Evolutionary conservation across 192 early-diverging fungal species (phyloP).

Genomic region (Linnemannia elongata): DNA sequence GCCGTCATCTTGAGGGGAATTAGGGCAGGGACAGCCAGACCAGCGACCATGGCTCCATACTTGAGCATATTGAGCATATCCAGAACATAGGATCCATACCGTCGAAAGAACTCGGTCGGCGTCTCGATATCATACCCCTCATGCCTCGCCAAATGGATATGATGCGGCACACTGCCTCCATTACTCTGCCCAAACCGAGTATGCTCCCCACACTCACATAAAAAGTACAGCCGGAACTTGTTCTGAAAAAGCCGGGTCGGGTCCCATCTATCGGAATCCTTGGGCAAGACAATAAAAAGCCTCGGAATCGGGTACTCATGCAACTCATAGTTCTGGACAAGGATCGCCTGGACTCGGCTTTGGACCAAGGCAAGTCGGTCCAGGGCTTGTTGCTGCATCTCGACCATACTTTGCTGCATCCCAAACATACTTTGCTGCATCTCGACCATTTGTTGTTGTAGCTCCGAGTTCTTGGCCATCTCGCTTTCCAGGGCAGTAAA

Average conservation of each 20-base stretch:
- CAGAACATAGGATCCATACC: slow-evolving; percentile 26
- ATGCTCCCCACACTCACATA: slow-evolving; percentile 39
- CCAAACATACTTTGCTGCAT: slow-evolving; percentile 8
- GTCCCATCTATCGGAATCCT: neutral
- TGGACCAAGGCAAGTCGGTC: slow-evolving; percentile 11
- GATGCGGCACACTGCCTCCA: neutral
- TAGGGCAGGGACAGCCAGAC: neutral
- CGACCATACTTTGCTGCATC: neutral
- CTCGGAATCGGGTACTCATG: slow-evolving; percentile 29
- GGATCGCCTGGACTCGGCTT: slow-evolving; percentile 18
- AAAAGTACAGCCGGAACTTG: slow-evolving; percentile 27
- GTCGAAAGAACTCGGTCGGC: slow-evolving; percentile 26
- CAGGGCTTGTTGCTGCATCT: slow-evolving; percentile 19
- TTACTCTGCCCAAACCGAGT: slow-evolving; percentile 6
- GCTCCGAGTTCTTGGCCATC: slow-evolving; percentile 6
- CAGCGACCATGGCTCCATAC: too few relatives aligned
- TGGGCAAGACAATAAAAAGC: slow-evolving; percentile 22
- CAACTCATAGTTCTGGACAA: slow-evolving; percentile 17
- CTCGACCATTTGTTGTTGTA: slow-evolving; percentile 18
- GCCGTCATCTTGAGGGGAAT: neutral
- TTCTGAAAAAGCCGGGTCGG: neutral
- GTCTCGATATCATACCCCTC: slow-evolving; percentile 38
- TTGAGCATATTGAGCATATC: neutral
- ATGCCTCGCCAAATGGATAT: slow-evolving; percentile 41
- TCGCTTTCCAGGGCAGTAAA: neutral